Base-by-base conservation (phyloP, 345 rosid species). In the Euphorbia lathyris region DNA sequence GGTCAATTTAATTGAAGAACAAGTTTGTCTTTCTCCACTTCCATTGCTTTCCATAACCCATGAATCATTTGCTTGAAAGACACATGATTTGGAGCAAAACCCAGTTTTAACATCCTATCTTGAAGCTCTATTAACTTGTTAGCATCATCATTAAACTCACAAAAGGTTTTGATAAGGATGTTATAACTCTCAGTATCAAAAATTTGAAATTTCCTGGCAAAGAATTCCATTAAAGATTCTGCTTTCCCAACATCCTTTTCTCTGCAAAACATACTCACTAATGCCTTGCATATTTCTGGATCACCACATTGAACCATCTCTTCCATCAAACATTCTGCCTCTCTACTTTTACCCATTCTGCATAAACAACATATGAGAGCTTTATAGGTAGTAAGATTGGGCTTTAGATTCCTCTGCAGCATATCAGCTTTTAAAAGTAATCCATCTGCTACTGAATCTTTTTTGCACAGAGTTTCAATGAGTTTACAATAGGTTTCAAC, bases 301-400 rank as follows among this genome's bases (percentile, higher is more conserved):
- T 88, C 96, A 29, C 77, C 85, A n/a, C 29, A 78, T 75, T 72
- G 80, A 63, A 83, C 27, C 97, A 93, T 85, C 85, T 91, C 93
- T 60, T 34, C 73, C 81, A 86, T 71, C 75, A 94, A 75, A n/a
- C 76, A 69, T 75, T 81, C 84, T 3, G 90, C 96, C 76, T 86
- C 90, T 9, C 0, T 17, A 30, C 70, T 74, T 80, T 74, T 81
- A 74, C 86, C 74, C 8, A 20, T 52, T 30, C 86, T 81, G 73
- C 90, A 84, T 76, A 84, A 77, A 75, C 90, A 76, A 61, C 75
- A 32, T 0, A 90, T 84, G 58, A 94, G 86, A 82, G 89, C 82
- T 75, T 73, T 72, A 72, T 87, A 88, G 0, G 82, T 65, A 32
- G 36, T 72, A 23, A 63, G 64, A 67, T 34, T 77, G 2, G 82